Conservation (phyloP, 306 rosid genomes). For the Trifolium fragiferum region DNA sequence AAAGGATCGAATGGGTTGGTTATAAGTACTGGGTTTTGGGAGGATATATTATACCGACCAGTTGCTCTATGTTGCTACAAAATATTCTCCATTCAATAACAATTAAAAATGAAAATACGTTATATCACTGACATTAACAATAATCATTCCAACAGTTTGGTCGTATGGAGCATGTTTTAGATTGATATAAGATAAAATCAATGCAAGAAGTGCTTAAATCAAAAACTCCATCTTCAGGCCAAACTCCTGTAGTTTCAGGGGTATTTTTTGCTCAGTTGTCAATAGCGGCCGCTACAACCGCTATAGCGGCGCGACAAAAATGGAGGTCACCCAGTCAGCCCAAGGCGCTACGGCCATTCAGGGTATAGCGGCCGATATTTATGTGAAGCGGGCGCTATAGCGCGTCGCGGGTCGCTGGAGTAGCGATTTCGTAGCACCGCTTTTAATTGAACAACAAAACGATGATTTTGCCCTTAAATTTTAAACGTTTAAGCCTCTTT, state of each 20-base stretch:
- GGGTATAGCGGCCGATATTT: too few species aligned
- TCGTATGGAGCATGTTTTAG: slow-evolving; percentile 3
- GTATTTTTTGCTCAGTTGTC: too few species aligned
- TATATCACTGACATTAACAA: slow-evolving; percentile 2
- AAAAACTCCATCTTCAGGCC: slow-evolving; percentile 5
- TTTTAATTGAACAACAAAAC: too few species aligned
- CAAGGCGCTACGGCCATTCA: too few species aligned
- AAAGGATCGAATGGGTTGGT: slow-evolving; percentile 11
- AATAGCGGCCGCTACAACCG: too few species aligned
- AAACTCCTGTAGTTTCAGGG: background rate
- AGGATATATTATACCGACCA: slow-evolving; percentile 17
- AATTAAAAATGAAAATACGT: slow-evolving; percentile 1
- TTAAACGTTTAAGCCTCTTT: too few species aligned
- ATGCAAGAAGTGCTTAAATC: background rate
- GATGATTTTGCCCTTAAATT: too few species aligned
- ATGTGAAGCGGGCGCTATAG: too few species aligned
- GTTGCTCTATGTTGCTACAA: background rate
- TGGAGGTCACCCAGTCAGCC: too few species aligned
- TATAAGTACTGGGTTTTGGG: slow-evolving; percentile 27
- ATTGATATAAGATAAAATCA: slow-evolving; percentile 4
- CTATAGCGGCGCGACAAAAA: too few species aligned
- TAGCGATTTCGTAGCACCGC: too few species aligned
- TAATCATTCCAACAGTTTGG: background rate
- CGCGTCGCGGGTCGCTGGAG: too few species aligned
- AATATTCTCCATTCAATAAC: slow-evolving; percentile 3